Conservation (phyloP, 1,284 basidiomycete species). For the Spongispora temasekensis region DNA sequence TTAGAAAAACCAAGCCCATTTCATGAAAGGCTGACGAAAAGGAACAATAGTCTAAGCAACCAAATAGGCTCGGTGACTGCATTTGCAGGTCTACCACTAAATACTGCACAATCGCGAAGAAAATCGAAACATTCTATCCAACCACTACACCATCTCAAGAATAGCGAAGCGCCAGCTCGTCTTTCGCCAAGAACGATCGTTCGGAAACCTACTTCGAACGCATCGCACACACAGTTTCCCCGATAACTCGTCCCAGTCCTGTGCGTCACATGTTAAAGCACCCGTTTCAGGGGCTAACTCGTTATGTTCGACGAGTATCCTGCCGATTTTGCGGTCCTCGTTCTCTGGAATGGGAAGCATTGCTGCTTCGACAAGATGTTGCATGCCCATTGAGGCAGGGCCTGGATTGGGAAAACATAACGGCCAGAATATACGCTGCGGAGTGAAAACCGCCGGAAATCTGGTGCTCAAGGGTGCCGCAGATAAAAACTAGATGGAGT, state of each 20-base stretch:
- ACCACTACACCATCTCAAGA: slow-evolving; percentile 28
- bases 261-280: slow-evolving; percentile 19
- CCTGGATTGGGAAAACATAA: slow-evolving; percentile 15
- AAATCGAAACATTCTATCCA: not conserved
- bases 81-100: too few relatives aligned
- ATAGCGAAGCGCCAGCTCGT: slow-evolving; percentile 25
- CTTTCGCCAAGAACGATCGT: slow-evolving; percentile 29
- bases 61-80: too few relatives aligned
- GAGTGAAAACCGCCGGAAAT: slow-evolving; percentile 26
- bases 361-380: slow-evolving; percentile 24
- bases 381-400: slow-evolving; percentile 5
- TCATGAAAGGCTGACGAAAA: too few relatives aligned
- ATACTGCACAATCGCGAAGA: too few relatives aligned
- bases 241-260: slow-evolving; percentile 36
- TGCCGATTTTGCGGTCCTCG: slow-evolving; percentile 19
- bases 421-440: slow-evolving; percentile 34
- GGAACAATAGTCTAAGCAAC: too few relatives aligned
- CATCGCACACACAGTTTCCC: slow-evolving; percentile 29
- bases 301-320: slow-evolving; percentile 25
- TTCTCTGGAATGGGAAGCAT: slow-evolving; percentile 16
- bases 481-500: slow-evolving; percentile 18
- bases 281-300: slow-evolving; percentile 13
- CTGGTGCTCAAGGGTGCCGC: slow-evolving; percentile 17
- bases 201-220: slow-evolving; percentile 23
- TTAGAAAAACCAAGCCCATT: too few relatives aligned